Evolutionary conservation across 805 yeast genomes (phyloP).

Genomic region (Clavispora phyllophila): DNA sequence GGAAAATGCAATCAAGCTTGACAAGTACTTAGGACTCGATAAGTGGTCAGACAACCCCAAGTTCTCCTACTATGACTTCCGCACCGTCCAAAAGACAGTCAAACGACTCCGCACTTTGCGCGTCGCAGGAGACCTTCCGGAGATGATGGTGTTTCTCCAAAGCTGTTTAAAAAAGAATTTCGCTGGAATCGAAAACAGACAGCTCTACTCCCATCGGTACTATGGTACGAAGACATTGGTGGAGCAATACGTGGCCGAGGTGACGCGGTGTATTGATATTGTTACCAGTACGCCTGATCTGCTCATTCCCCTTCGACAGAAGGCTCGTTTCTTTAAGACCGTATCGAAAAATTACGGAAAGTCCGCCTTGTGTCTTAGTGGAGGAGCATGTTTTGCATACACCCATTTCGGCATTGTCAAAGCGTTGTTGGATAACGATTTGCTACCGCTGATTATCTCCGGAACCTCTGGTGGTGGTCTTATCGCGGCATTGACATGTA

Average conservation of each 20-base stretch:
- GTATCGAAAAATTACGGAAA: conserved; percentile 64
- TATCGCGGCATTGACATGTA: conserved; percentile 66
- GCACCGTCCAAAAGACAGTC: conserved; percentile 48
- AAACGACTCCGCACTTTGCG: conserved; percentile 36
- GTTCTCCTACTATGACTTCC: conserved; percentile 66
- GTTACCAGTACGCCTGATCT: conserved; percentile 32
- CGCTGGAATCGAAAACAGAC: conserved; percentile 73
- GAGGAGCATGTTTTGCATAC: conserved; percentile 77
- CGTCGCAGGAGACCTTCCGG: conserved; percentile 29
- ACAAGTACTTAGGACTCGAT: conserved; percentile 52
- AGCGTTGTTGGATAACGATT: conserved; percentile 62
- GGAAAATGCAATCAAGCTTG: conserved; percentile 51
- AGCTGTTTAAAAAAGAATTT: conserved; percentile 68
- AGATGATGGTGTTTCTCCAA: conserved; percentile 52
- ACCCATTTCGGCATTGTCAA: conserved; percentile 73
- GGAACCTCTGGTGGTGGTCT: conserved; percentile 84
- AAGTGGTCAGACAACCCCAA: conserved; percentile 59
- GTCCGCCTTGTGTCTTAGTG: conserved; percentile 66
- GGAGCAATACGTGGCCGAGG: conserved; percentile 49
- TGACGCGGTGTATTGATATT: conserved; percentile 41
- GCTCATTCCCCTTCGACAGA: conserved; percentile 34
- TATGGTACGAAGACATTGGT: conserved; percentile 68
- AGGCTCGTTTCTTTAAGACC: conserved; percentile 50
- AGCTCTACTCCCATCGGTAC: conserved; percentile 66
- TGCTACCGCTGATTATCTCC: conserved; percentile 62